Conservation (phyloP, 1,284 basidiomycete genomes). For the Cutaneotrichosporon cyanovorans region DNA sequence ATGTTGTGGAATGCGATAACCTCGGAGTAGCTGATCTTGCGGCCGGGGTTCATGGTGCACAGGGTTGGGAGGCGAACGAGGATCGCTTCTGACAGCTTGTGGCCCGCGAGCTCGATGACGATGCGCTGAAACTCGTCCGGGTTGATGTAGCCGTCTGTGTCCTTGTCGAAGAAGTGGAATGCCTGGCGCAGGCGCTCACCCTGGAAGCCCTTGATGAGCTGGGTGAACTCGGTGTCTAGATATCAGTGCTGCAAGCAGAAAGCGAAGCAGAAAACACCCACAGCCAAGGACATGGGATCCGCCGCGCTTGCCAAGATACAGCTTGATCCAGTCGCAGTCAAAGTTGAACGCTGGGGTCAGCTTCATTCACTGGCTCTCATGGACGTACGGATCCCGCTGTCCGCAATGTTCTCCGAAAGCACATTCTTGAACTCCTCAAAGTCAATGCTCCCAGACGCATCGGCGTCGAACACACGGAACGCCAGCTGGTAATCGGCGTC, state of each 20-base stretch:
- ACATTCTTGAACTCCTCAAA: constrained; percentile 90
- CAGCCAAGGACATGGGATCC: constrained; percentile 85
- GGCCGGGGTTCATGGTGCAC: constrained; percentile 75
- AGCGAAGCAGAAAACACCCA: constrained; percentile 47
- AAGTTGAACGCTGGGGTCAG: constrained; percentile 67
- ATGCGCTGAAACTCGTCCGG: constrained; percentile 89
- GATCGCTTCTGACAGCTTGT: constrained; percentile 86
- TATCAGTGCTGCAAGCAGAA: not conserved
- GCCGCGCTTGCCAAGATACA: constrained; percentile 85
- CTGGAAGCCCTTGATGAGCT: constrained; percentile 90
- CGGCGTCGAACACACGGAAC: constrained; percentile 90
- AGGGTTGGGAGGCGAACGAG: constrained; percentile 82
- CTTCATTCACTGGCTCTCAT: no score
- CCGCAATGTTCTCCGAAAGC: constrained; percentile 63
- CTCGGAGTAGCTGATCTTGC: constrained; percentile 87
- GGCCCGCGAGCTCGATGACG: constrained; percentile 85
- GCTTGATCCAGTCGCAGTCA: constrained; percentile 88
- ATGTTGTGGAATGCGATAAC: constrained; percentile 88
- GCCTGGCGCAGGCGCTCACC: constrained; percentile 90
- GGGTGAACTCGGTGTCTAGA: constrained; percentile 77
- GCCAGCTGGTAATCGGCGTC: constrained; percentile 95
- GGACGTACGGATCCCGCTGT: constrained; percentile 56
- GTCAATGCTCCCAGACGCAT: constrained; percentile 77
- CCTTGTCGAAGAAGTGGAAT: constrained; percentile 78
- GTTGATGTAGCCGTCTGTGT: constrained; percentile 82